Evolutionary conservation across 2,329 filamentous ascomycete species (phyloP), one percentile per base, ranked within the genome.

Genomic region (Colletotrichum eleusines): DNA sequence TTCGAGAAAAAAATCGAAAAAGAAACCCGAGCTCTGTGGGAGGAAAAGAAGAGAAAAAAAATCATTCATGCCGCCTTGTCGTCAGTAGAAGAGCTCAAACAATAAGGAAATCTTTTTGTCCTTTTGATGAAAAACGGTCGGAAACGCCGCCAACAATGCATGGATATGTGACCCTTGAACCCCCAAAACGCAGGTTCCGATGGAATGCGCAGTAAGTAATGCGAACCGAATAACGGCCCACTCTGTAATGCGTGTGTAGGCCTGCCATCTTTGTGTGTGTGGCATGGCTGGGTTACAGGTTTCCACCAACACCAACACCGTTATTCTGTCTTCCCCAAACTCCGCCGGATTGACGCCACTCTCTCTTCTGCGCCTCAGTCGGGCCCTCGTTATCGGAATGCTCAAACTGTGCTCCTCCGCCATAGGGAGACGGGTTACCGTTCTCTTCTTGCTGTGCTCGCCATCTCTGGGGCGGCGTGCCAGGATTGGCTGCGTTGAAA

Each of bases 261-360:
- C 42, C 40, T 51, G 50, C 26, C 31, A 38, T 51, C 16, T 38
- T 20, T 23, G 51, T 23, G 51, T 54, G 9, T 33, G 40, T 42
- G 74, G 26, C 38, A 28, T 33, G 23, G 58, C 51, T 44, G 28
- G 59, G 18, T 81, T 76, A 84, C 74, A 78, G 80, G 66, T 83
- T 82, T 53, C 81, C 80, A 14, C 87, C 85, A 14, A 87, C 81
- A 71, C 87, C 86, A 55, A 85, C 79, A 33, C 84, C 84, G 28
- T 85, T 83, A 73, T 82, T 85, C 71, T 84, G 86, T 58, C 85
- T 85, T 35, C 81, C 83, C 83, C 84, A 88, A 23, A 63, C 60
- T 28, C 60, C 60, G 46, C 81, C 86, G 23, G 87, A 89, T 76
- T 88, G 88, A 42, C 88, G 84, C 86, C 87, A 89, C 71, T 89